Evolutionary conservation across 2,329 filamentous ascomycete genomes (phyloP).

Genomic region (Didymella pinodella): DNA sequence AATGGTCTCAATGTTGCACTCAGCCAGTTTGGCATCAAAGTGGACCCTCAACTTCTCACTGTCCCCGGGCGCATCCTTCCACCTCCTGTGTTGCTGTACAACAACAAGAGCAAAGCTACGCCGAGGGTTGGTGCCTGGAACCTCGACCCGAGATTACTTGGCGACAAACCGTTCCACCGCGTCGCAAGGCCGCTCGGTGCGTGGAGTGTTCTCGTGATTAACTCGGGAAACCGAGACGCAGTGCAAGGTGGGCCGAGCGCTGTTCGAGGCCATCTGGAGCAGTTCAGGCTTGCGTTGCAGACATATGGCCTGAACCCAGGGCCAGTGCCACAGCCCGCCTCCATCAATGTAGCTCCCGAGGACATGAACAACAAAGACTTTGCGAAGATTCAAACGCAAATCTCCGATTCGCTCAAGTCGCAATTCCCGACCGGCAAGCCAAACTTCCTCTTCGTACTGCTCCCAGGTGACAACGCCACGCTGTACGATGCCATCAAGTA

Average conservation of each 20-base stretch:
- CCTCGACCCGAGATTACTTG: conserved; percentile 54
- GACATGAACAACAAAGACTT: conserved; percentile 43
- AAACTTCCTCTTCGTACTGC: conserved; percentile 42
- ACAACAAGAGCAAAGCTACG: conserved; percentile 39
- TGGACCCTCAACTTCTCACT: conserved; percentile 70
- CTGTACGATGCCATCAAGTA: conserved; percentile 66
- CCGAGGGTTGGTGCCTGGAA: conserved; percentile 73
- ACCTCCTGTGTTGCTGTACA: conserved; percentile 69
- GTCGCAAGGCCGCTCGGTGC: conserved; percentile 27
- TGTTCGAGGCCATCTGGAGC: conserved; percentile 19
- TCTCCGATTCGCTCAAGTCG: conserved; percentile 60
- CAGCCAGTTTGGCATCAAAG: conserved; percentile 67
- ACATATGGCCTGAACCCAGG: conserved; percentile 37
- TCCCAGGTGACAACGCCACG: conserved; percentile 41
- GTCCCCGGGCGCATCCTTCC: conserved; percentile 74
- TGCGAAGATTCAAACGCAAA: conserved; percentile 64
- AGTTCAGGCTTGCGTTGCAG: conserved; percentile 30
- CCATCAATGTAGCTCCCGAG: conserved; percentile 17
- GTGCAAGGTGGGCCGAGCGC: conserved; percentile 30
- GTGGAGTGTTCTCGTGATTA: conserved; percentile 45
- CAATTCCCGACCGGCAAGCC: conserved; percentile 49
- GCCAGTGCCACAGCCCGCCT: conserved; percentile 22
- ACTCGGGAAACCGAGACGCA: conserved; percentile 29
- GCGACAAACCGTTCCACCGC: conserved; percentile 37
- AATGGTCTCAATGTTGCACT: conserved; percentile 35